A percentile compares a stretch with the other conserved stretches of the same genome.
Evolutionary conservation across 2,329 filamentous ascomycete species (phyloP).

Genomic region (Pestalotiopsis sp.): DNA sequence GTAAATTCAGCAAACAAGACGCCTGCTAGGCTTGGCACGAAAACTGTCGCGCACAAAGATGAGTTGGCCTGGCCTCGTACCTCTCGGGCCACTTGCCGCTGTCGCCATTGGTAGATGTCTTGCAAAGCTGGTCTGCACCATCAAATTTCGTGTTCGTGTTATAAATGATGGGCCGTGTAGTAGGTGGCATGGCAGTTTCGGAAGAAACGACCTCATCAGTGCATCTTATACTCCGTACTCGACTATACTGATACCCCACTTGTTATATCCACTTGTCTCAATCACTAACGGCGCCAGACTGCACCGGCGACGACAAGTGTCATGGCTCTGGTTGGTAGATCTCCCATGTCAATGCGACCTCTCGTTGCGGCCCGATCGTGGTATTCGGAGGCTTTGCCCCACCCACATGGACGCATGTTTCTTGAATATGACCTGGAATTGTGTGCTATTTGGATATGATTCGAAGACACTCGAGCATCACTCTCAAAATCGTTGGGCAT

Average conservation of each 20-base stretch:
- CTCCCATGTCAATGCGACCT: constrained; percentile 2
- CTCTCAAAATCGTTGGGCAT: too few relatives aligned
- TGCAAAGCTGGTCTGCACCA: background rate
- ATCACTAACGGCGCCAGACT: background rate
- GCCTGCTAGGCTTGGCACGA: background rate
- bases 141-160: background rate
- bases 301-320: constrained; percentile 5
- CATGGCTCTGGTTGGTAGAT: constrained; percentile 10
- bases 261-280: constrained; percentile 1
- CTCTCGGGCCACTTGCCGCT: background rate
- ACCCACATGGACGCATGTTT: background rate
- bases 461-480: too few relatives aligned
- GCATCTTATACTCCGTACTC: background rate
- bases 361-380: constrained; percentile 6
- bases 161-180: background rate
- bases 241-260: background rate
- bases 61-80: background rate
- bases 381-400: background rate
- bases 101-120: background rate
- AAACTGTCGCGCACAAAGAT: background rate
- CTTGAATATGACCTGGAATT: background rate
- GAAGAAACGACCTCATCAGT: background rate
- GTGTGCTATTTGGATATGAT: background rate
- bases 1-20: background rate
- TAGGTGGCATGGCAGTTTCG: background rate